phyloP scores from a whole-genome alignment of 306 rosid species.

The Quercus wislizeni region DNA sequence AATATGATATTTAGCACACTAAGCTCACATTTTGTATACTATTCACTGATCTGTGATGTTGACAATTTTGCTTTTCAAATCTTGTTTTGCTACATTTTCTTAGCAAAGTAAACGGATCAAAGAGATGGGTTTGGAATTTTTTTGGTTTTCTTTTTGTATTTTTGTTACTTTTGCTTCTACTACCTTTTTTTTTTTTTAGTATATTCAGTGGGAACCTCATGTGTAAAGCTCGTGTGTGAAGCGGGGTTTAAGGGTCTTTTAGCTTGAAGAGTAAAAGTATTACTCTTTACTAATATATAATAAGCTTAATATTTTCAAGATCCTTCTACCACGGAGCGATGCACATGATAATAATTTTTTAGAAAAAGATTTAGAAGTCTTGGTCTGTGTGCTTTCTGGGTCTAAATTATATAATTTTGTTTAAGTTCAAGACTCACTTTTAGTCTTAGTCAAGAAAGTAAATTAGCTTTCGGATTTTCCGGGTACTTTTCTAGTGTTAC shows the following conservation, averaged over 20 bases:
- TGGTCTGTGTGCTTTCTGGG: constrained; percentile 20
- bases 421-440: constrained; percentile 8
- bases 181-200: background rate
- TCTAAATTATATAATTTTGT: constrained; percentile 1
- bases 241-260: constrained; percentile 74
- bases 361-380: background rate
- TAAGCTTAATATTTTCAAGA: constrained; percentile 28
- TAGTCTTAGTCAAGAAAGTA: constrained; percentile 16
- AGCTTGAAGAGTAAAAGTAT: constrained; percentile 26
- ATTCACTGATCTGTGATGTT: background rate
- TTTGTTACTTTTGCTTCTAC: background rate
- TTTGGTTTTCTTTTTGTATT: background rate
- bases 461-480: background rate
- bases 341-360: constrained; percentile 31
- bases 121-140: background rate
- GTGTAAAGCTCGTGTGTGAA: constrained; percentile 43
- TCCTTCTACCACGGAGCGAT: constrained; percentile 31
- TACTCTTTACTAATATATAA: constrained; percentile 7
- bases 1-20: too few relatives aligned
- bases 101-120: constrained; percentile 16
- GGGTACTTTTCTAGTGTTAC: background rate
- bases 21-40: too few relatives aligned
- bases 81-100: constrained; percentile 4
- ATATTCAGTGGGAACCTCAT: background rate
- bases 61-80: background rate